Percentiles rank a stretch among this genome's conserved stretches.
Evolutionary conservation across 495 filamentous ascomycete genomes (phyloP).

Genomic region (Podospora fimiseda): DNA sequence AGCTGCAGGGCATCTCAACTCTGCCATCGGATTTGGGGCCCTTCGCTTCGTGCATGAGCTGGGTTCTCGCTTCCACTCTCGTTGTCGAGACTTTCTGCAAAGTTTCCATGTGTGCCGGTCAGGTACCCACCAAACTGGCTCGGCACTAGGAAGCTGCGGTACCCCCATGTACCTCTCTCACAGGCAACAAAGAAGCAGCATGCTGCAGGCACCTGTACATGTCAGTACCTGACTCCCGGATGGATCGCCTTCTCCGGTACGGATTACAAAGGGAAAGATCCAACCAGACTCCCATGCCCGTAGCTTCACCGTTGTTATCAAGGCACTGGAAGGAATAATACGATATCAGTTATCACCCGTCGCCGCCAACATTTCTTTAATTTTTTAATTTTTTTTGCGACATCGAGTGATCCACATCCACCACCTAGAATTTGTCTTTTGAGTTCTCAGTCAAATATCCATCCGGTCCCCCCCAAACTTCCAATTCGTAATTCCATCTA

Average conservation of each 20-base stretch:
- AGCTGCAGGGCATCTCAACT: background rate
- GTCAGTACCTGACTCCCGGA: background rate
- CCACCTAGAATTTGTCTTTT: background rate
- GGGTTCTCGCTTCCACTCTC: background rate
- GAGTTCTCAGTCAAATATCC: background rate
- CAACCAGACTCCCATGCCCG: background rate
- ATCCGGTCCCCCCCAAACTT: background rate
- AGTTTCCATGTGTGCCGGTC: background rate
- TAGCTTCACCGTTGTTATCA: background rate
- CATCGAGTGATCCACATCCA: background rate
- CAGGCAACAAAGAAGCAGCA: background rate
- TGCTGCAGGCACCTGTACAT: background rate
- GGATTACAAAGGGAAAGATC: background rate
- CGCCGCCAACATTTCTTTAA: background rate
- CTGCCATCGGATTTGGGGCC: background rate
- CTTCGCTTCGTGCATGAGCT: background rate
- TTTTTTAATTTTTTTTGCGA: background rate
- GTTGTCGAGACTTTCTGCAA: too few species aligned
- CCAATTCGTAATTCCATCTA: background rate
- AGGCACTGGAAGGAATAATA: background rate
- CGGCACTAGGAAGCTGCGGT: background rate
- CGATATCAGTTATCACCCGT: background rate
- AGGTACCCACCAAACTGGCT: background rate
- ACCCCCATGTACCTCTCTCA: background rate
- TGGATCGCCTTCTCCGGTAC: background rate